A percentile compares a stretch with the other conserved stretches of the same genome.
Evolutionary conservation across 345 rosid genomes (phyloP).

Genomic region (Eutrema yunnanense): DNA sequence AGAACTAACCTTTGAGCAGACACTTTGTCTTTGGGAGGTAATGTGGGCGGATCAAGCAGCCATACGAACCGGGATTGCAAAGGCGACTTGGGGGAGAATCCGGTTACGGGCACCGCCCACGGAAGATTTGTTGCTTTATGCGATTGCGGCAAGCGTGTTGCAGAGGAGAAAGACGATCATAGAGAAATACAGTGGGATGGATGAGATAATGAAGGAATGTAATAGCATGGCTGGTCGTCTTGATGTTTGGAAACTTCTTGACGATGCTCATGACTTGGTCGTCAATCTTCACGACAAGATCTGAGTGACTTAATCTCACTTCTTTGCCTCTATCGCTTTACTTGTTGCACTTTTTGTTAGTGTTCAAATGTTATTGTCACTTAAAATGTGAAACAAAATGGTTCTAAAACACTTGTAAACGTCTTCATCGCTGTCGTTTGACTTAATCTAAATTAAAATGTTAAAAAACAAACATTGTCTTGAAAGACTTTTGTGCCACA

Average conservation of each 20-base stretch:
- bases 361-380: background rate
- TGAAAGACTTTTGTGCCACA: background rate
- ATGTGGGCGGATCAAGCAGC: constrained; percentile 98
- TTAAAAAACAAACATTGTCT: too few species aligned
- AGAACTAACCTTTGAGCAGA: constrained; percentile 77
- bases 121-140: constrained; percentile 82
- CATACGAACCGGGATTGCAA: constrained; percentile 63
- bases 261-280: constrained; percentile 90
- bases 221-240: constrained; percentile 87
- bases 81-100: constrained; percentile 80
- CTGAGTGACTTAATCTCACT: constrained; percentile 12
- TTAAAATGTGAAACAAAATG: constrained; percentile 3
- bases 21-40: constrained; percentile 93
- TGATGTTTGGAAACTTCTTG: constrained; percentile 96
- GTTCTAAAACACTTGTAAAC: background rate
- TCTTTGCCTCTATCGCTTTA: background rate
- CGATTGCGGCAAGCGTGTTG: constrained; percentile 91
- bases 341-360: background rate
- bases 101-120: constrained; percentile 86
- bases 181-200: constrained; percentile 89
- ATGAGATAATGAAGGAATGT: constrained; percentile 93
- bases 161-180: constrained; percentile 87
- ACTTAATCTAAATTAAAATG: too few species aligned
- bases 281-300: constrained; percentile 79
- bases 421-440: background rate